A percentile compares a stretch with the other conserved stretches of the same genome.
Conservation (phyloP, 1,139 yeast species). For the Hansenula sp. region DNA sequence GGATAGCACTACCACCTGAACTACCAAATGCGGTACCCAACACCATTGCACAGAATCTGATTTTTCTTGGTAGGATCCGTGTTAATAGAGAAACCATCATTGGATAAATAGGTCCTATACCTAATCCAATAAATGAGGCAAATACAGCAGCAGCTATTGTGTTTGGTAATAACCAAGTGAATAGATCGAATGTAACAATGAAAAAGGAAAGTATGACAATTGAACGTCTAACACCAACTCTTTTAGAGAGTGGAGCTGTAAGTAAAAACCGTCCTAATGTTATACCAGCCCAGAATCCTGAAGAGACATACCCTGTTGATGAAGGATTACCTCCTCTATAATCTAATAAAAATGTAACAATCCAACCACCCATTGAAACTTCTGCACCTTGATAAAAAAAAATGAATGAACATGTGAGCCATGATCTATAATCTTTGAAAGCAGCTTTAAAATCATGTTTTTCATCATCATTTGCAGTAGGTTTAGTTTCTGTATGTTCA, state of each 20-base stretch:
- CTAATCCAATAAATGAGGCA: slow-evolving; percentile 43
- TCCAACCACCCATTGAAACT: slow-evolving; percentile 69
- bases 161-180: slow-evolving; percentile 45
- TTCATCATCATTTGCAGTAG: background rate
- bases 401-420: slow-evolving; percentile 51
- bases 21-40: slow-evolving; percentile 58
- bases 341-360: slow-evolving; percentile 56
- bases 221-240: slow-evolving; percentile 47
- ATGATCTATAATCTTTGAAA: slow-evolving; percentile 39
- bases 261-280: slow-evolving; percentile 52
- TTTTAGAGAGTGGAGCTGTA: slow-evolving; percentile 27
- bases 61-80: slow-evolving; percentile 47
- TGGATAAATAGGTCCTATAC: slow-evolving; percentile 54
- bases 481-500: slow-evolving; percentile 2
- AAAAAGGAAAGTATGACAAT: slow-evolving; percentile 32
- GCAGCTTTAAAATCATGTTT: slow-evolving; percentile 29
- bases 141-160: slow-evolving; percentile 40
- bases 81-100: slow-evolving; percentile 45
- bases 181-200: slow-evolving; percentile 33
- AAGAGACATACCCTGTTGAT: slow-evolving; percentile 57
- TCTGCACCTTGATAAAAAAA: slow-evolving; percentile 67
- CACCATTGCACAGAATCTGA: slow-evolving; percentile 49
- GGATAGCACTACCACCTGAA: slow-evolving; percentile 57
- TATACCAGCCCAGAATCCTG: slow-evolving; percentile 72
- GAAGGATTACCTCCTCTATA: slow-evolving; percentile 44